Percentiles rank a stretch among this genome's conserved stretches.
These are phyloP conservation scores for Spinellus fusiger DNA, from an alignment of 192 early-diverging fungal genomes.

Conservation along the genomic window DNA sequence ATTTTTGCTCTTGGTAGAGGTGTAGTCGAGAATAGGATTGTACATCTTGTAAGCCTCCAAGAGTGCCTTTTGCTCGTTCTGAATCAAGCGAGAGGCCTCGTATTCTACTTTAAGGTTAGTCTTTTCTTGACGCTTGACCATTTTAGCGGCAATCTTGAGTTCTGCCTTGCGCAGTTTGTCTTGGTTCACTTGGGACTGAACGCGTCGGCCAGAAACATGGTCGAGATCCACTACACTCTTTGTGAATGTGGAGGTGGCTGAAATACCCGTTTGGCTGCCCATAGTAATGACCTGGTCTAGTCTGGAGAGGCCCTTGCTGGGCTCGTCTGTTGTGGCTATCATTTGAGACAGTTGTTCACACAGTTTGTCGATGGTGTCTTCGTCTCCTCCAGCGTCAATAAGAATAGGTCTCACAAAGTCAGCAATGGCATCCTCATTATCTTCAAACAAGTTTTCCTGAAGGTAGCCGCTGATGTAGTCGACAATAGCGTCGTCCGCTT, in stretches of 20 bases:
- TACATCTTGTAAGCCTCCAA: constrained; percentile 75
- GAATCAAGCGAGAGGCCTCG: constrained; percentile 67
- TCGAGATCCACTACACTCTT: constrained; percentile 56
- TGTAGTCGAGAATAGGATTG: constrained; percentile 85
- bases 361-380: constrained; percentile 54
- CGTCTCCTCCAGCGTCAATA: constrained; percentile 59
- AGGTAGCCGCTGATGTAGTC: constrained; percentile 77
- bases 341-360: constrained; percentile 65
- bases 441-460: constrained; percentile 46
- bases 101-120: constrained; percentile 48
- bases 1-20: constrained; percentile 69
- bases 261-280: constrained; percentile 56
- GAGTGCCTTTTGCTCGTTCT: constrained; percentile 57
- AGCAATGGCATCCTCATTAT: constrained; percentile 52
- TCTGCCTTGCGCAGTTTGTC: constrained; percentile 89
- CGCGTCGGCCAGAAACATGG: constrained; percentile 53
- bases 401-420: constrained; percentile 68
- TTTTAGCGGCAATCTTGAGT: constrained; percentile 86
- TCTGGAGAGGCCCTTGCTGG: constrained; percentile 44
- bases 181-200: constrained; percentile 69
- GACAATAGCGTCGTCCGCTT: constrained; percentile 66
- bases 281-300: constrained; percentile 66
- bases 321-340: constrained; percentile 33
- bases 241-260: constrained; percentile 42
- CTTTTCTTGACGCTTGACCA: constrained; percentile 70